Base-by-base conservation (phyloP, 495 filamentous ascomycete species). In the Aspergillus cavernicola region DNA sequence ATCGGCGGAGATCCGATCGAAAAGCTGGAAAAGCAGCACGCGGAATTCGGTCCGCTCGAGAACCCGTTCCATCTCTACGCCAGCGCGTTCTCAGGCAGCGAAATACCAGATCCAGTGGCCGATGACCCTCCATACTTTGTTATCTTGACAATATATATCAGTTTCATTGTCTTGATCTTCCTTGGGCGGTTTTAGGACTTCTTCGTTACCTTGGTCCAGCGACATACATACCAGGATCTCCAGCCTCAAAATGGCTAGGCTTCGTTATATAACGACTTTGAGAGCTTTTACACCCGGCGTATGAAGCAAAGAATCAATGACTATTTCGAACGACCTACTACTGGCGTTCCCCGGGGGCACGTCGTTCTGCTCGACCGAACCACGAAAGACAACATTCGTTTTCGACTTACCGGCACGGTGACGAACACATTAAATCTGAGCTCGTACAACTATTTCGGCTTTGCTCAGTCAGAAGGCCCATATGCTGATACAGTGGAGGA, bases 361-460 rank as follows among this genome's bases (percentile, higher is more conserved):
- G 89, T 95, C 50, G 92, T 86, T 23, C 75, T 95, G 15, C 69
- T 95, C 35, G 89, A 95, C 64, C 85, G 89, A 58, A 79, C 76
- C 38, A 88, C 89, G 0, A 75, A 86, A 53, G 85, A 95, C 63
- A 95, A 95, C 60, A 72, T 84, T 52, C 77, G 78, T 50, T 96
- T 90, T 72, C 77, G 84, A 57, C 78, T 86, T 59, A 88, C 81
- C 18, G 90, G 90, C 33, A 89, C 86, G 20, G 80, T 77, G 32
- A 95, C 90, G 4, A 85, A 93, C 66, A 95, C 90, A 0, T 72
- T 96, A 36, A 96, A 96, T 65, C 84, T 96, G 81, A 91, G 88
- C 70, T 96, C 90, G 2, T 95, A 96, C 74, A 96, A 95, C 63
- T 96, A 95, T 63, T 85, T 96, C 6, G 90, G 90, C 13, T 96